Conservation (phyloP, 805 yeast genomes). For the Lachancea sp. region DNA sequence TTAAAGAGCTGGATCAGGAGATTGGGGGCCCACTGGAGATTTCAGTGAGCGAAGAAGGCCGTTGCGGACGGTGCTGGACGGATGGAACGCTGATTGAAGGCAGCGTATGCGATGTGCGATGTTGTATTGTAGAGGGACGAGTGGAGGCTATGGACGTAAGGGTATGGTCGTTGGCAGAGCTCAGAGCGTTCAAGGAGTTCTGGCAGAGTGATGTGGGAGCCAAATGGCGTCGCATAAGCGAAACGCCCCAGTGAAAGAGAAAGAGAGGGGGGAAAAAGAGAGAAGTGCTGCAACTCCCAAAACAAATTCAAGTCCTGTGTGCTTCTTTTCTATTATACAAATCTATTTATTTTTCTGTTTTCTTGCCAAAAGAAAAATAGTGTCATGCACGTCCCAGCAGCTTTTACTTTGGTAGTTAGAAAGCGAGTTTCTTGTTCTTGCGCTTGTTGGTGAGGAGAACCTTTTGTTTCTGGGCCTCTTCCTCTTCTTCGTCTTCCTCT, state of each 20-base stretch:
- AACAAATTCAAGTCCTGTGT: not conserved
- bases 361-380: no score
- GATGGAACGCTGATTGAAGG: constrained; percentile 5
- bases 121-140: constrained; percentile 4
- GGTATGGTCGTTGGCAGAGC: constrained; percentile 4
- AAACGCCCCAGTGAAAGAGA: no score
- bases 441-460: constrained; percentile 51
- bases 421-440: constrained; percentile 39
- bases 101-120: constrained; percentile 8
- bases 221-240: not conserved
- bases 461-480: constrained; percentile 46
- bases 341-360: not conserved
- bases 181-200: constrained; percentile 4
- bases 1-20: not conserved
- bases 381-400: not conserved
- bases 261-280: no score
- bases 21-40: not conserved
- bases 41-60: not conserved
- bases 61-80: not conserved
- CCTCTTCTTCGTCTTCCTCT: constrained; percentile 47
- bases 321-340: constrained; percentile 1
- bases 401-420: constrained; percentile 11
- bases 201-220: constrained; percentile 2
- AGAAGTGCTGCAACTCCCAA: no score
- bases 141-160: constrained; percentile 9